A percentile compares a stretch with the other conserved stretches of the same genome.
Evolutionary conservation across 129 eudicot species (phyloP).

Genomic region (Flaveria robusta): DNA sequence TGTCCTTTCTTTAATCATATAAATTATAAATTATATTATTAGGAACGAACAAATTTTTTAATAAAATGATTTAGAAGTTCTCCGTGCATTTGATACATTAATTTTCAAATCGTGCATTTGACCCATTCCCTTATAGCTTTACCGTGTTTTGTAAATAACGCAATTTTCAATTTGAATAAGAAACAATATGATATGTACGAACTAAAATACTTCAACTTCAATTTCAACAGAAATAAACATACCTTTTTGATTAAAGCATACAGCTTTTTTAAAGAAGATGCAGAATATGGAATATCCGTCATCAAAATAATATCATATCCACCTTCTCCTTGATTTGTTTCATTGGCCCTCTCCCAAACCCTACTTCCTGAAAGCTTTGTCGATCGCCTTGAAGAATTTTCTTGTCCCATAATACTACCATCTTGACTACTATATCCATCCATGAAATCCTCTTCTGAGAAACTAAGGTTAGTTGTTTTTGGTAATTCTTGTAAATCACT

Average conservation of each 20-base stretch:
- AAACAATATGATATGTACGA: background rate
- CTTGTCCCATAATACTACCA: constrained; percentile 61
- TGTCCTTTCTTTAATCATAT: background rate
- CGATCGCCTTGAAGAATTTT: constrained; percentile 57
- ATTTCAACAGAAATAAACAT: constrained; percentile 18
- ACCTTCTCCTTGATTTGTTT: constrained; percentile 50
- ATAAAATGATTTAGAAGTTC: background rate
- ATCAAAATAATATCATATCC: constrained; percentile 74
- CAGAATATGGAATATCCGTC: constrained; percentile 68
- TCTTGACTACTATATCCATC: constrained; percentile 78
- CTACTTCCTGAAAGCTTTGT: constrained; percentile 71
- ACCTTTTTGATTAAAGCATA: constrained; percentile 70
- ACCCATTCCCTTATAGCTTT: constrained; percentile 2
- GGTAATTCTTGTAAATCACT: constrained; percentile 53
- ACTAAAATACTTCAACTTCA: background rate
- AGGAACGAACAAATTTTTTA: background rate
- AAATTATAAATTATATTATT: background rate
- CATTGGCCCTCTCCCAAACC: constrained; percentile 78
- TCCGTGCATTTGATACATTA: background rate
- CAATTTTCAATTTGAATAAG: background rate
- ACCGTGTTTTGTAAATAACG: background rate
- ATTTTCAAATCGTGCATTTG: background rate
- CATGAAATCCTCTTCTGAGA: constrained; percentile 73
- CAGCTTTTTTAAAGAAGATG: constrained; percentile 60
- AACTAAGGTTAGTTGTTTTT: constrained; percentile 54